Conservation (phyloP, 2,329 filamentous ascomycete species). For the Claviceps digitariae region DNA sequence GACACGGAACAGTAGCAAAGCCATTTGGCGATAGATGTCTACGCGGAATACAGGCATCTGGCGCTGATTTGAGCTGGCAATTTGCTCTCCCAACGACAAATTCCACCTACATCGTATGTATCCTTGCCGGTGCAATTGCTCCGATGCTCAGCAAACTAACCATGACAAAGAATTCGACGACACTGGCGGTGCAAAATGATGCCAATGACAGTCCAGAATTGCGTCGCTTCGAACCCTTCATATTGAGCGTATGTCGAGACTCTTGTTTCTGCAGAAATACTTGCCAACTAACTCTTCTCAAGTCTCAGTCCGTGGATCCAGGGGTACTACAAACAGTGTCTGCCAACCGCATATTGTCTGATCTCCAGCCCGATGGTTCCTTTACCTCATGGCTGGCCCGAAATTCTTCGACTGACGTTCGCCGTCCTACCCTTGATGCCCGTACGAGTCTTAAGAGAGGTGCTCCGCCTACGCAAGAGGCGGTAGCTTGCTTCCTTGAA, state of each 20-base stretch:
- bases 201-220: background rate
- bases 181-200: slow-evolving; percentile 2
- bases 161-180: background rate
- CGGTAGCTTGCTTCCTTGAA: background rate
- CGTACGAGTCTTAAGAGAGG: no score
- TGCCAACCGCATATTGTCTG: background rate
- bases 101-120: background rate
- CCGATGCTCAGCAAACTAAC: background rate
- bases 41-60: slow-evolving; percentile 8
- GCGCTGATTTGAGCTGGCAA: background rate
- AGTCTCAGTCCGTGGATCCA: background rate
- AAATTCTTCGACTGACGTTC: background rate
- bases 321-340: background rate
- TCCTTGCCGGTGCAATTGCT: background rate
- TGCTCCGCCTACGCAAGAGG: background rate
- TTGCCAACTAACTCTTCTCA: background rate
- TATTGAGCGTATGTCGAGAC: background rate
- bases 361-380: background rate
- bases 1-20: slow-evolving; percentile 6
- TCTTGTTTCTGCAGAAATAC: background rate
- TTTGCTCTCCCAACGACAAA: background rate
- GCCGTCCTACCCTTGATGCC: background rate
- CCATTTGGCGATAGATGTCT: slow-evolving; percentile 4
- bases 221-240: background rate
- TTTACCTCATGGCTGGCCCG: background rate